These are phyloP conservation scores for Podospora pseudoanserina DNA, from an alignment of 495 filamentous ascomycete species.

Conservation along the genomic window DNA sequence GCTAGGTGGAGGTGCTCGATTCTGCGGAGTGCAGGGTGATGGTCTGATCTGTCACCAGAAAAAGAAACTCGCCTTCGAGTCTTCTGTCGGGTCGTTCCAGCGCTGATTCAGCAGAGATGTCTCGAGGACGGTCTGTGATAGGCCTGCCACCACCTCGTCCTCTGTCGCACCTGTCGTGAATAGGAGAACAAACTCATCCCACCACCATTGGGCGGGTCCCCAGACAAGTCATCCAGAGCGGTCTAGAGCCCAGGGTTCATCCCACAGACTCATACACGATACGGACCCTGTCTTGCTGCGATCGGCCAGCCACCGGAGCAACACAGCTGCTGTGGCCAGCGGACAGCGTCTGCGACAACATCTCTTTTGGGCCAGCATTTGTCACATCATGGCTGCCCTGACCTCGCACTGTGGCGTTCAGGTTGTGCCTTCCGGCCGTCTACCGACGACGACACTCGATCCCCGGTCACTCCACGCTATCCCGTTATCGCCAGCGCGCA, in stretches of 20 bases:
- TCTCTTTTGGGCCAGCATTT: background rate
- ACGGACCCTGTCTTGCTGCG: background rate
- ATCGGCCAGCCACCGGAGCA: background rate
- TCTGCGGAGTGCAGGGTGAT: background rate
- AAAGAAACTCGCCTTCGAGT: background rate
- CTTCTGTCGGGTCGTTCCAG: background rate
- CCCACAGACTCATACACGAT: background rate
- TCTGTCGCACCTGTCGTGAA: background rate
- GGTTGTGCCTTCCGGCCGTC: background rate
- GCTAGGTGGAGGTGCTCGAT: background rate
- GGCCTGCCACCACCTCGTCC: background rate
- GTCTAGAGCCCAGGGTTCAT: constrained; percentile 7
- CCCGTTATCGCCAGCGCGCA: background rate
- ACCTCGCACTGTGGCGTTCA: constrained; percentile 3
- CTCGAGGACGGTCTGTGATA: background rate
- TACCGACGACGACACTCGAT: background rate
- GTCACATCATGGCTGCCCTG: background rate
- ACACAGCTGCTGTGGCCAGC: background rate
- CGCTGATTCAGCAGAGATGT: background rate
- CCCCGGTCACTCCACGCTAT: background rate
- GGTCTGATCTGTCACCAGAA: background rate
- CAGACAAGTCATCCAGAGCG: background rate
- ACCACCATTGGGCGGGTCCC: background rate
- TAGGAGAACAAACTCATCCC: background rate
- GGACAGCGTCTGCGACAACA: constrained; percentile 1